These are phyloP conservation scores for Neofusicoccum ribis DNA, from an alignment of 2,329 filamentous ascomycete species.

Conservation along the genomic window DNA sequence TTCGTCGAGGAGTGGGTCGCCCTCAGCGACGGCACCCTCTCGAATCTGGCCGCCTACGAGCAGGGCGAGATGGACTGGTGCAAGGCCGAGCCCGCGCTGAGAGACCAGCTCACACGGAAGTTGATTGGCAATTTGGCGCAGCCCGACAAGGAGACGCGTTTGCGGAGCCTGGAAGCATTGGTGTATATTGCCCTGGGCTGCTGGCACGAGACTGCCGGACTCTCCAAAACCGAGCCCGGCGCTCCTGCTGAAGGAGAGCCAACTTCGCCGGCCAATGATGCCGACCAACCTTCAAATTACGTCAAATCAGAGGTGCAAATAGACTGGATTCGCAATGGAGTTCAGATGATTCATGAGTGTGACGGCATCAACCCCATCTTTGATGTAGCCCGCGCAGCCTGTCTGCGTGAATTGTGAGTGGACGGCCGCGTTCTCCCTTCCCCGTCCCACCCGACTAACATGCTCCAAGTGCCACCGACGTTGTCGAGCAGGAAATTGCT, in stretches of 20 bases:
- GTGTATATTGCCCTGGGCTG: slow-evolving; percentile 50
- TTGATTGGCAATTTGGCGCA: slow-evolving; percentile 36
- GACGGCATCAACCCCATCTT: slow-evolving; percentile 44
- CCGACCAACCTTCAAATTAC: slow-evolving; percentile 25
- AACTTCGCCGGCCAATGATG: slow-evolving; percentile 13
- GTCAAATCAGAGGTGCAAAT: slow-evolving; percentile 43
- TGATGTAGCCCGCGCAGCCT: slow-evolving; percentile 38
- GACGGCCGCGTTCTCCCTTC: neutral
- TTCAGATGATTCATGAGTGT: slow-evolving; percentile 42
- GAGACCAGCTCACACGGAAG: slow-evolving; percentile 57
- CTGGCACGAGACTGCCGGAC: slow-evolving; percentile 52
- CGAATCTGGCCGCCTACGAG: slow-evolving; percentile 40
- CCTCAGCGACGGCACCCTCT: slow-evolving; percentile 47
- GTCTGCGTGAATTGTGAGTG: slow-evolving; percentile 28
- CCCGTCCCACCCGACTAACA: neutral
- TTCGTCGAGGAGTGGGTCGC: slow-evolving; percentile 73
- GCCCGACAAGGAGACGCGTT: slow-evolving; percentile 25
- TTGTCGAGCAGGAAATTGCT: slow-evolving; percentile 19
- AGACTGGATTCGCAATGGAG: slow-evolving; percentile 47
- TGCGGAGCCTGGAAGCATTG: slow-evolving; percentile 45
- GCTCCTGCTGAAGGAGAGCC: slow-evolving; percentile 18
- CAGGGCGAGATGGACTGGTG: slow-evolving; percentile 63
- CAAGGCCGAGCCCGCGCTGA: slow-evolving; percentile 58
- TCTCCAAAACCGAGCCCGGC: slow-evolving; percentile 21
- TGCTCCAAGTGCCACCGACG: slow-evolving; percentile 9